Conservation (phyloP, 2,329 filamentous ascomycete genomes). For the Pseudocercospora macadamiae region DNA sequence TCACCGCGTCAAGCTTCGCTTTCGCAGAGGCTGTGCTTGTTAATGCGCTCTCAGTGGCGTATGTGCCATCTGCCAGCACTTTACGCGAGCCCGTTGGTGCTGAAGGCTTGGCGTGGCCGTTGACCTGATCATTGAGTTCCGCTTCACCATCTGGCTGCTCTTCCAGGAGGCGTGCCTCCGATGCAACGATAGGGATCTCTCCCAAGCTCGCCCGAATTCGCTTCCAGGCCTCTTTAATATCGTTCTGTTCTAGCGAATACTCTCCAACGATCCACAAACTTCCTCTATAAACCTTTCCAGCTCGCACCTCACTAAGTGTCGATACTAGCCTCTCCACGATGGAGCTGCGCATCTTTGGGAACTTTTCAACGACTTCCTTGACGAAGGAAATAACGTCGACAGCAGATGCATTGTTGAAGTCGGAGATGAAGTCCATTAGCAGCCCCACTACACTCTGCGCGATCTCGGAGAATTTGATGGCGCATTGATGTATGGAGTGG, state of each 20-base stretch:
- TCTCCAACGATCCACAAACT: constrained; percentile 98
- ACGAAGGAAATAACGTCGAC: constrained; percentile 98
- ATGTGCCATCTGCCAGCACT: constrained; percentile 93
- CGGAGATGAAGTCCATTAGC: constrained; percentile 98
- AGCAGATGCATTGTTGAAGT: constrained; percentile 95
- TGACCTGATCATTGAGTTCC: constrained; percentile 71
- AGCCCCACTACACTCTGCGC: constrained; percentile 94
- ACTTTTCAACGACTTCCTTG: constrained; percentile 98
- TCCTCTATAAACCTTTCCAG: constrained; percentile 95
- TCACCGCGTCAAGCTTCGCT: constrained; percentile 92
- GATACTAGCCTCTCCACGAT: constrained; percentile 89
- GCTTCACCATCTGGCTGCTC: constrained; percentile 68
- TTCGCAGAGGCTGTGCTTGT: constrained; percentile 89
- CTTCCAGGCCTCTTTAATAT: constrained; percentile 97
- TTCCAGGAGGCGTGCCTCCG: constrained; percentile 88
- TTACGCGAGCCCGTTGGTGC: constrained; percentile 84
- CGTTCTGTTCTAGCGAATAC: constrained; percentile 89
- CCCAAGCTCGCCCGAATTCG: constrained; percentile 89
- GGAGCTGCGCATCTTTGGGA: constrained; percentile 81
- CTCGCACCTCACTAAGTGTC: constrained; percentile 88
- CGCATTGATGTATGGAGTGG: constrained; percentile 95
- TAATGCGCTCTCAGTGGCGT: constrained; percentile 93
- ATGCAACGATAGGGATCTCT: constrained; percentile 94
- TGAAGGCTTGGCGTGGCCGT: constrained; percentile 75
- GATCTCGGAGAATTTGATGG: constrained; percentile 98